Evolutionary conservation across 139 green algal species (phyloP).

Genomic region (Pedinophyceae sp.): DNA sequence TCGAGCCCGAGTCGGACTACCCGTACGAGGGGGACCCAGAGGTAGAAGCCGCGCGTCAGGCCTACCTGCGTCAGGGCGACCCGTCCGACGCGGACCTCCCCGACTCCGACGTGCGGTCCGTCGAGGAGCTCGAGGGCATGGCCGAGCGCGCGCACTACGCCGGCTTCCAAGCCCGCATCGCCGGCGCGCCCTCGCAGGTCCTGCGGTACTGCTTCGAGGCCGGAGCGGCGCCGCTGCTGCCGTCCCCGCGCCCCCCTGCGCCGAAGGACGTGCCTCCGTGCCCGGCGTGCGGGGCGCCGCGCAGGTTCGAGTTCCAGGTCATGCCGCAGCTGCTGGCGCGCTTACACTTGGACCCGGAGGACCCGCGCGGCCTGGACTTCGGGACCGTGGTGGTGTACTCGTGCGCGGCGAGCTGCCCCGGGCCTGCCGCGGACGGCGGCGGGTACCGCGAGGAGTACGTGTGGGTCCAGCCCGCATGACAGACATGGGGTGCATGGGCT

Average conservation of each 20-base stretch:
- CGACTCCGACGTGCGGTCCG: background rate
- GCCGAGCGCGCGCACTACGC: background rate
- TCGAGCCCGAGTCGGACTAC: constrained; percentile 44
- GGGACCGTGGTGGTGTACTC: constrained; percentile 51
- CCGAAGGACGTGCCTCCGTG: constrained; percentile 5
- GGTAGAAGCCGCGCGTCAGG: background rate
- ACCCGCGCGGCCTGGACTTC: constrained; percentile 44
- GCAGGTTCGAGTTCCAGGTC: constrained; percentile 22
- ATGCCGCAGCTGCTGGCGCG: constrained; percentile 55
- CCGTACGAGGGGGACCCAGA: background rate
- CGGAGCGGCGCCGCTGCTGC: constrained; percentile 45
- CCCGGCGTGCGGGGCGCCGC: constrained; percentile 1
- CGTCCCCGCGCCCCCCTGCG: constrained; percentile 10
- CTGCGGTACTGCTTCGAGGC: constrained; percentile 62
- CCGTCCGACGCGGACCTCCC: background rate
- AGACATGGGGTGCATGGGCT: background rate
- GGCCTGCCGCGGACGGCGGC: background rate
- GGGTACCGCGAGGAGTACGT: background rate
- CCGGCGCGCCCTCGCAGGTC: constrained; percentile 20
- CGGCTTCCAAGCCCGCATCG: constrained; percentile 20
- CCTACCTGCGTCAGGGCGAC: background rate
- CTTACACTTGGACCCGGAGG: constrained; percentile 34
- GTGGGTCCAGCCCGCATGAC: background rate
- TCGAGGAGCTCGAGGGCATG: background rate
- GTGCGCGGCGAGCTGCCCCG: constrained; percentile 35